A percentile compares a stretch with the other conserved stretches of the same genome.
Conservation (phyloP, 345 rosid species). For the Erysimum cheiranthoides region DNA sequence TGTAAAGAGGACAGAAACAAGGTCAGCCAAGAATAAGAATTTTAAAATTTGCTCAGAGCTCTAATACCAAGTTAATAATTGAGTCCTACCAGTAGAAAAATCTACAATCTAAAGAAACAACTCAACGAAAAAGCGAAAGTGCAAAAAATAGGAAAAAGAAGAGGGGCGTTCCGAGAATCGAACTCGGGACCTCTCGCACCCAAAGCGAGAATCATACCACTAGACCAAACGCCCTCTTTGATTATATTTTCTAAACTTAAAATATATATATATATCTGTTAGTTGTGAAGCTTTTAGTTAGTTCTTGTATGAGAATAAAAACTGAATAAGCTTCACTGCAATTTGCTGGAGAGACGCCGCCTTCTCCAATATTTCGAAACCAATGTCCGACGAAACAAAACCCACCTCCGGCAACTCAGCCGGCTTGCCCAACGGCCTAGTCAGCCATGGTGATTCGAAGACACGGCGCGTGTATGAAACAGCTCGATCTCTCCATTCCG, state of each 20-base stretch:
- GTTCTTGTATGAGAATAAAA: background rate
- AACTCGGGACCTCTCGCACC: constrained; percentile 92
- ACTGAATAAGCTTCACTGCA: background rate
- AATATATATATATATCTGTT: no score
- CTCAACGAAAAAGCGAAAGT: background rate
- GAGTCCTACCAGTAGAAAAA: no score
- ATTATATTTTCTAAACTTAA: no score
- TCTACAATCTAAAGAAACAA: no score
- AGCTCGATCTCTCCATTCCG: constrained; percentile 60
- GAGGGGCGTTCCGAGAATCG: constrained; percentile 77
- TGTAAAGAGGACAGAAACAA: no score
- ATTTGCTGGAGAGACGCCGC: constrained; percentile 11
- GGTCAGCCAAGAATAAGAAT: no score
- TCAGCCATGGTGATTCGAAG: constrained; percentile 37
- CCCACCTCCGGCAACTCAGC: constrained; percentile 14
- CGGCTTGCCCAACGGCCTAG: constrained; percentile 24
- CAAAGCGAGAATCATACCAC: constrained; percentile 87
- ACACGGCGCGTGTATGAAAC: constrained; percentile 49
- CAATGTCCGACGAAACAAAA: constrained; percentile 52
- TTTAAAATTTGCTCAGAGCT: no score
- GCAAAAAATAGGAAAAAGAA: background rate
- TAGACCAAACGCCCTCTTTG: constrained; percentile 73
- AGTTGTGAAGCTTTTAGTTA: no score
- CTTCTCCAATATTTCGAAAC: constrained; percentile 17
- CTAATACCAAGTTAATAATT: no score